phyloP scores from a whole-genome alignment of 306 rosid species.

The Castanea crenata region DNA sequence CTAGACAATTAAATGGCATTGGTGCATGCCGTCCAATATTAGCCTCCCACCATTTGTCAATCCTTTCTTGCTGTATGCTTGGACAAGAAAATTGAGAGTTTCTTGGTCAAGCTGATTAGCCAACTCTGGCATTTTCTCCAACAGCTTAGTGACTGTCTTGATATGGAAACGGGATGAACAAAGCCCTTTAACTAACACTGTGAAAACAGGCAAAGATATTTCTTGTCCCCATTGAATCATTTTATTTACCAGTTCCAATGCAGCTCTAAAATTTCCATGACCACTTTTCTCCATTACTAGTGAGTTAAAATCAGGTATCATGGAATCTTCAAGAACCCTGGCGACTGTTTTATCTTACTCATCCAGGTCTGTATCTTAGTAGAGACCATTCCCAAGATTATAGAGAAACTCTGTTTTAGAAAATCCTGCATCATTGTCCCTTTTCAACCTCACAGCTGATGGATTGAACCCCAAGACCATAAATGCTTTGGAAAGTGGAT shows the following conservation, averaged over 20 bases:
- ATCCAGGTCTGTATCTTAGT: constrained; percentile 74
- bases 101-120: constrained; percentile 50
- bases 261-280: constrained; percentile 42
- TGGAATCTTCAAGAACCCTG: constrained; percentile 54
- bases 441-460: constrained; percentile 60
- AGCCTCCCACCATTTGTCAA: constrained; percentile 43
- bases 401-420: constrained; percentile 75
- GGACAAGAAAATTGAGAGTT: constrained; percentile 62
- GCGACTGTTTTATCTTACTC: constrained; percentile 58
- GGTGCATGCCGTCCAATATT: constrained; percentile 55
- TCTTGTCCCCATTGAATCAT: constrained; percentile 82
- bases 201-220: constrained; percentile 44
- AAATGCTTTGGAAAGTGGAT: constrained; percentile 64
- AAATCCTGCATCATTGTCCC: constrained; percentile 56
- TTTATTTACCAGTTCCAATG: constrained; percentile 52
- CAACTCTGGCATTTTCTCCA: constrained; percentile 49
- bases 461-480: constrained; percentile 67
- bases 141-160: constrained; percentile 30
- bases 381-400: constrained; percentile 84
- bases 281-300: constrained; percentile 41
- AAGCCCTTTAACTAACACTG: constrained; percentile 45
- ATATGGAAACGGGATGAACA: constrained; percentile 50
- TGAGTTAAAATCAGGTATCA: constrained; percentile 55
- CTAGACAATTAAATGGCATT: constrained; percentile 35
- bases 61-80: constrained; percentile 63